Evolutionary conservation across 495 filamentous ascomycete species (phyloP).

Genomic region (Xylaria palmicola): DNA sequence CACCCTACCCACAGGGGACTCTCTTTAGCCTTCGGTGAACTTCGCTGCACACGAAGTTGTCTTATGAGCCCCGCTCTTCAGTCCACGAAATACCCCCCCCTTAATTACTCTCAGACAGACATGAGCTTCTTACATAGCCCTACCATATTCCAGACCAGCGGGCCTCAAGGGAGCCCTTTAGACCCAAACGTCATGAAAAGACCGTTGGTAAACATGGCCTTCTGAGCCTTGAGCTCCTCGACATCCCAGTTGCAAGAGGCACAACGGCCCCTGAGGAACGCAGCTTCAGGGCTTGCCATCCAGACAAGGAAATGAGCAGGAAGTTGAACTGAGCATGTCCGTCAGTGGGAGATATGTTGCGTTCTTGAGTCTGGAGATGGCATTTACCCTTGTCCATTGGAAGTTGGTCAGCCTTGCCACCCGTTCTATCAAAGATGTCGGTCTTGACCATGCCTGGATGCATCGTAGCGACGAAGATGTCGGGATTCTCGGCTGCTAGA

Average conservation of each 20-base stretch:
- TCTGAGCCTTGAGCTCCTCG: conserved; percentile 34
- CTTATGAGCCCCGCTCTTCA: too few species aligned
- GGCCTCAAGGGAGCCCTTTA: background rate
- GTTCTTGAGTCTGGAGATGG: background rate
- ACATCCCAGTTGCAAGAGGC: conserved; percentile 52
- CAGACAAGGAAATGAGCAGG: conserved; percentile 43
- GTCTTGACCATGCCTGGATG: conserved; percentile 46
- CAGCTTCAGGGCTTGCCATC: conserved; percentile 37
- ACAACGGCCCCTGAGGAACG: conserved; percentile 39
- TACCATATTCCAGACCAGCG: too few species aligned
- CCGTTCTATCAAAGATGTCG: conserved; percentile 27
- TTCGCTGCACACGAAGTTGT: too few species aligned
- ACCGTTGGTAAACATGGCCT: background rate
- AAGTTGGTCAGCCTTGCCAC: conserved; percentile 21
- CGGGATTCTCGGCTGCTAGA: conserved; percentile 40
- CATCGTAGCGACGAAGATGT: conserved; percentile 35
- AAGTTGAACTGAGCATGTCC: conserved; percentile 21
- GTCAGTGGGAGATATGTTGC: background rate
- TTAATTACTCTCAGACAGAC: background rate
- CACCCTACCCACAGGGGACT: too few species aligned
- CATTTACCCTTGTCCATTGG: conserved; percentile 37
- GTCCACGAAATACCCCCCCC: too few species aligned
- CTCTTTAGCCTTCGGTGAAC: too few species aligned
- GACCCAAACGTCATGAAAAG: background rate
- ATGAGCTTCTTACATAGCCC: background rate